Base-by-base conservation (phyloP, 805 yeast species). In the Sugiyamaella qingdaonensis region DNA sequence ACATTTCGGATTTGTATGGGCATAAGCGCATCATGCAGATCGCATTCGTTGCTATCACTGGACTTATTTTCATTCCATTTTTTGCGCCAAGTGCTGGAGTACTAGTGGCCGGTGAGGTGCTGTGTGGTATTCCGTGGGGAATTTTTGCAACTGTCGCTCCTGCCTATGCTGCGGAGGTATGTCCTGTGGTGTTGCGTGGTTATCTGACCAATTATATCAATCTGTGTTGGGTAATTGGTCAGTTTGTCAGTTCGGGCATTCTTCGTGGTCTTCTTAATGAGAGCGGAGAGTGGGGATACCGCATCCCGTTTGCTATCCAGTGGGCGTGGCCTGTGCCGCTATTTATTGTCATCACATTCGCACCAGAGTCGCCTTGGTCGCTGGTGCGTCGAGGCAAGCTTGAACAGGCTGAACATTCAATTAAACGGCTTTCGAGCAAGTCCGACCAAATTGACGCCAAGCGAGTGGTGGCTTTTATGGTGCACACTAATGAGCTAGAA, bases 281-380 rank as follows among this genome's bases (percentile, higher is more conserved):
- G 8, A 54, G 51, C 9, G 54, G 64, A 32, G 62, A 70, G 14
- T 58, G 71, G 68, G 74, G 80, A 5, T 81, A 78, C 64, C 69
- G 74, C 49, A 68, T 79, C 41, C 84, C 85, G 10, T 79, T 77
- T 61, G 84, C 80, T 2, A 54, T 80, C 9, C 86, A 81, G 66
- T 81, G 85, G 85, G 66, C 72, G 2, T 81, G 82, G 83, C 78
- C 82, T 8, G 63, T 80, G 56, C 61, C 57, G 24, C 50, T 58
- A 36, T 45, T 48, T 37, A 39, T 56, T 33, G 46, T 45, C 14
- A 55, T 75, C 78, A 13, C 82, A 82, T 36, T 76, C 78, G 85
- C 85, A 10, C 68, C 68, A 7, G 85, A 80, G 52, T 77, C 81
- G 9, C 85, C 85, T 29, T 76, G 80, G 76, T 80, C 80, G 79